A percentile compares a stretch with the other conserved stretches of the same genome.
Evolutionary conservation across 192 early-diverging fungal genomes (phyloP).

Genomic region (Umbelopsis vinacea): DNA sequence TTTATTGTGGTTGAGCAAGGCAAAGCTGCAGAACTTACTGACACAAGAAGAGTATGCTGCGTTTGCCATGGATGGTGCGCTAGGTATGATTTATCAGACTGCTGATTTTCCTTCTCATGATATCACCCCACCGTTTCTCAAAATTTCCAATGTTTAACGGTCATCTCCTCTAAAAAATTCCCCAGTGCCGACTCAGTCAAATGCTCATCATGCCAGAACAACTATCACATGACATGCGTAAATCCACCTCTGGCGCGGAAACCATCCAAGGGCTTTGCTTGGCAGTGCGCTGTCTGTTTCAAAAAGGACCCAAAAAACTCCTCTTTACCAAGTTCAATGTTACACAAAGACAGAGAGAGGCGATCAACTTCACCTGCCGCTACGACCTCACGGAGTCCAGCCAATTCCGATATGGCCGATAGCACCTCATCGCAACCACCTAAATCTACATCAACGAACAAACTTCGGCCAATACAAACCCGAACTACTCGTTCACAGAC

Average conservation of each 20-base stretch:
- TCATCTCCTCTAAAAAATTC: constrained; percentile 35
- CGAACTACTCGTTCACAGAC: constrained; percentile 27
- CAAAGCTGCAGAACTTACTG: constrained; percentile 78
- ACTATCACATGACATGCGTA: constrained; percentile 84
- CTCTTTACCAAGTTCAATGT: neutral
- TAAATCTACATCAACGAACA: constrained; percentile 14
- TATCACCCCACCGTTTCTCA: too few relatives aligned
- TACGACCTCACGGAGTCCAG: neutral
- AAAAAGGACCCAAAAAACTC: constrained; percentile 29
- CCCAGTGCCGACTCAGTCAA: constrained; percentile 67
- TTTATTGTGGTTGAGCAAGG: constrained; percentile 87
- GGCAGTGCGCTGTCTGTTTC: constrained; percentile 81
- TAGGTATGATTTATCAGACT: constrained; percentile 43
- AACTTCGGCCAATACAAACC: constrained; percentile 37
- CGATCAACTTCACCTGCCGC: constrained; percentile 14
- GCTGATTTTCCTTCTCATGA: constrained; percentile 3
- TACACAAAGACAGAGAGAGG: constrained; percentile 16
- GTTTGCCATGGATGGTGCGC: constrained; percentile 77
- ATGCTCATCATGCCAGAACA: constrained; percentile 75
- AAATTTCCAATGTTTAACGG: neutral
- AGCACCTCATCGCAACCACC: neutral
- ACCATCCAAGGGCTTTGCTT: constrained; percentile 85
- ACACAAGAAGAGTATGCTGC: constrained; percentile 68
- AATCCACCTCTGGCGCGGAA: constrained; percentile 77
- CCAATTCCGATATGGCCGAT: constrained; percentile 14